These are phyloP conservation scores for Phytophthora hybrid DNA, from an alignment of 352 stramenopile species.

Conservation along the genomic window DNA sequence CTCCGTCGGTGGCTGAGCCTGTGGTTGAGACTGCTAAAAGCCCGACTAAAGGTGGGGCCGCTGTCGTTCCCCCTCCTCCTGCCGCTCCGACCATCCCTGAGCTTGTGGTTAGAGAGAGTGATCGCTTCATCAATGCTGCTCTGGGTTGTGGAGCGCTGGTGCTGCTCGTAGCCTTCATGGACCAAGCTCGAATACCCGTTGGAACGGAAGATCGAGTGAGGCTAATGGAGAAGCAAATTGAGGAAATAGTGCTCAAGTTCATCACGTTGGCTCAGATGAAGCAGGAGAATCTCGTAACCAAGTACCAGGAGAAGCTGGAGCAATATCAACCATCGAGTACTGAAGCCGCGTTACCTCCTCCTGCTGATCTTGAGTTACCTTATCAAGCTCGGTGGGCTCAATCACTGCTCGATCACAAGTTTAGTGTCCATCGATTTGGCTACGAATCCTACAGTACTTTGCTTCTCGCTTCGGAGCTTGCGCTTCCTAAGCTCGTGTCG, in stretches of 20 bases:
- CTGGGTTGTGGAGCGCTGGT: slow-evolving; percentile 50
- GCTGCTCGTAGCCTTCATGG: slow-evolving; percentile 51
- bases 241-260: slow-evolving; percentile 44
- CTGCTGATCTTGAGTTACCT: slow-evolving; percentile 21
- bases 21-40: slow-evolving; percentile 22
- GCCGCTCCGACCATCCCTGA: slow-evolving; percentile 19
- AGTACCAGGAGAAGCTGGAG: slow-evolving; percentile 23
- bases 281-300: slow-evolving; percentile 17
- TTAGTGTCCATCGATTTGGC: slow-evolving; percentile 55
- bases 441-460: slow-evolving; percentile 60
- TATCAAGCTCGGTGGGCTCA: slow-evolving; percentile 53
- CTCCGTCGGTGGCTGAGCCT: slow-evolving; percentile 16
- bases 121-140: slow-evolving; percentile 56
- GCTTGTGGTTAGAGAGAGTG: slow-evolving; percentile 33
- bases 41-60: slow-evolving; percentile 23
- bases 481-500: slow-evolving; percentile 34
- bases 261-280: slow-evolving; percentile 40
- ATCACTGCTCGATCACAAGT: slow-evolving; percentile 51
- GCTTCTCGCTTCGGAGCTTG: slow-evolving; percentile 63
- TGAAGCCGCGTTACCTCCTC: neutral
- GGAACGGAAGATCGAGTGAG: slow-evolving; percentile 3
- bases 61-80: neutral
- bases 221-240: slow-evolving; percentile 28
- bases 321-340: neutral
- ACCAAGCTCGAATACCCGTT: slow-evolving; percentile 36